A percentile compares a stretch with the other conserved stretches of the same genome.
Evolutionary conservation across 352 stramenopile genomes (phyloP).

Genomic region (Phytopythium montanum): DNA sequence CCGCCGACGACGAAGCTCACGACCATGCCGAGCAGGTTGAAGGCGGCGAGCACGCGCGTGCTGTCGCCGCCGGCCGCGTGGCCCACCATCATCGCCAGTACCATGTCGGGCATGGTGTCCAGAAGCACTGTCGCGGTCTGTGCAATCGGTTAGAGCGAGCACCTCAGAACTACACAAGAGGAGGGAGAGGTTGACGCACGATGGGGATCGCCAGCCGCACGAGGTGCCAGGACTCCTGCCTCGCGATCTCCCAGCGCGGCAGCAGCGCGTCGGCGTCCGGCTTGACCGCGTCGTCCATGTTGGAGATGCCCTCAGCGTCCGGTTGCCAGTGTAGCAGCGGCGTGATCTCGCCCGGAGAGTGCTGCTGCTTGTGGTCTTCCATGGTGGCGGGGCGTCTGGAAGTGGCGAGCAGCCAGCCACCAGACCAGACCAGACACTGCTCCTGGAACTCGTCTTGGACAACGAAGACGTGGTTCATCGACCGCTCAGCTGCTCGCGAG

Average conservation of each 20-base stretch:
- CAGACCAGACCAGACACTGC: constrained; percentile 1
- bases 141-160: not conserved
- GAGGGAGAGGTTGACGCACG: constrained; percentile 5
- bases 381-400: not conserved
- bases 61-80: constrained; percentile 24
- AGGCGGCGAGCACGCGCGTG: constrained; percentile 32
- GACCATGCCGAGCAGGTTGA: constrained; percentile 20
- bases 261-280: constrained; percentile 20
- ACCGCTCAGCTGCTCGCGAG: not conserved
- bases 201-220: constrained; percentile 13
- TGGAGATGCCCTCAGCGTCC: constrained; percentile 12
- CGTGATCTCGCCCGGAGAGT: constrained; percentile 16
- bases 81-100: constrained; percentile 35
- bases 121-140: constrained; percentile 30
- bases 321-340: constrained; percentile 17
- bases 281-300: constrained; percentile 16
- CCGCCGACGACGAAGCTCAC: constrained; percentile 27
- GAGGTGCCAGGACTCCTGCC: constrained; percentile 17
- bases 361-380: not conserved
- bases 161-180: not conserved
- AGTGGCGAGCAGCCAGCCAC: constrained; percentile 1
- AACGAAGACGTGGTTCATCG: not conserved
- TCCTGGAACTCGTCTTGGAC: constrained; percentile 5
- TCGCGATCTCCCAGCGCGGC: constrained; percentile 12
- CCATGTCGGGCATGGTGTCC: constrained; percentile 30